Percentiles rank a stretch among this genome's conserved stretches.
These are phyloP conservation scores for Tetrahymena thermophila DNA, from an alignment of 73 alveolate species.

Conservation along the genomic window DNA sequence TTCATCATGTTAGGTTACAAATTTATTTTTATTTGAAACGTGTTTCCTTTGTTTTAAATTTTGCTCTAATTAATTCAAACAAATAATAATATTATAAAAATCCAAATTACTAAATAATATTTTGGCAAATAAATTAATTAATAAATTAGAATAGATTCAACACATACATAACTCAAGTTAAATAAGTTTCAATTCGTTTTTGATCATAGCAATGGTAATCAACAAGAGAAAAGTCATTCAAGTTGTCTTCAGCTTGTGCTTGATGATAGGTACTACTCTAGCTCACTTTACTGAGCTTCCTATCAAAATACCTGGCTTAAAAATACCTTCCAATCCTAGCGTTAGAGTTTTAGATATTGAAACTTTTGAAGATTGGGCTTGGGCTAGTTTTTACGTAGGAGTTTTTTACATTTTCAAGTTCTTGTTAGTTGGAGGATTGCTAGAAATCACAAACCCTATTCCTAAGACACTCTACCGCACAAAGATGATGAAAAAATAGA, in stretches of 20 bases:
- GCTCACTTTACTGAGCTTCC: constrained; percentile 11
- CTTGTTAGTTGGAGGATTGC: constrained; percentile 14
- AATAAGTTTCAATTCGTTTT: no score
- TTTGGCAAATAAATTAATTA: background rate
- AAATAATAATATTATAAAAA: no score
- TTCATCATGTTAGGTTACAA: background rate
- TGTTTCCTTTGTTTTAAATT: no score
- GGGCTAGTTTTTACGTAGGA: constrained; percentile 42
- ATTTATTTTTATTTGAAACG: background rate
- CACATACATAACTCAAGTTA: no score
- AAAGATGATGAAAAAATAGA: constrained; percentile 18
- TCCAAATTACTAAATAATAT: background rate
- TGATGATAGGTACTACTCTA: background rate
- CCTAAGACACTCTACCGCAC: constrained; percentile 18
- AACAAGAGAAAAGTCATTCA: background rate
- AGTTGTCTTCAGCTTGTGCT: background rate
- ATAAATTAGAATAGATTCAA: no score
- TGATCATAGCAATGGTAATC: background rate
- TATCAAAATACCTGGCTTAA: constrained; percentile 26
- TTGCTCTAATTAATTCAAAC: background rate
- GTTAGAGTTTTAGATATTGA: constrained; percentile 21
- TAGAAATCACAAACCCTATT: constrained; percentile 41
- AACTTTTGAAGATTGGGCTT: constrained; percentile 22
- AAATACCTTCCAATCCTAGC: constrained; percentile 8
- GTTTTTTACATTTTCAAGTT: constrained; percentile 16